Percentiles rank a stretch among this genome's conserved stretches.
phyloP scores from a whole-genome alignment of 129 eudicot genomes.

The Lactuca saligna region DNA sequence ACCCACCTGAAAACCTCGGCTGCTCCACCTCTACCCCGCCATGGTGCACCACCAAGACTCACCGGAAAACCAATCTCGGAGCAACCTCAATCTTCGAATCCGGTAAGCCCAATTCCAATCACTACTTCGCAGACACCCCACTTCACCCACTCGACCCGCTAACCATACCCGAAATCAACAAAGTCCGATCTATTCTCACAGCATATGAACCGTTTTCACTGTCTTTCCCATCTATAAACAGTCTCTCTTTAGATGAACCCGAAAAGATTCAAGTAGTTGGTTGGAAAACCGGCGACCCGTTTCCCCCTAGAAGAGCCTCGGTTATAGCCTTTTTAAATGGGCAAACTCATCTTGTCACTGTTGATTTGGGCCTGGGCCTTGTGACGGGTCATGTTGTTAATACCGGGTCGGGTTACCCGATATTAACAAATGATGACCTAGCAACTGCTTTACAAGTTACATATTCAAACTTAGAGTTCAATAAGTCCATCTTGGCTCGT shows the following conservation, averaged over 20 bases:
- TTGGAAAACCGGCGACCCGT: conserved; percentile 59
- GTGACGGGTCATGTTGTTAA: conserved; percentile 32
- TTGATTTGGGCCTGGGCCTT: conserved; percentile 45
- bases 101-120: conserved; percentile 7
- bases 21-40: conserved; percentile 17
- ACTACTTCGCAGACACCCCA: conserved; percentile 34
- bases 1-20: conserved; percentile 11
- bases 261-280: conserved; percentile 39
- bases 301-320: conserved; percentile 55
- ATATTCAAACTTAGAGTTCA: conserved; percentile 41
- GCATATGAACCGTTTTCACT: conserved; percentile 32
- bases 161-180: conserved; percentile 47
- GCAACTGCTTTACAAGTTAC: conserved; percentile 27
- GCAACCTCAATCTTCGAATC: conserved; percentile 11
- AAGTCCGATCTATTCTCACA: conserved; percentile 39
- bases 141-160: conserved; percentile 67
- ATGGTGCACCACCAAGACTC: conserved; percentile 19
- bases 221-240: conserved; percentile 43
- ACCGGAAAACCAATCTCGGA: conserved; percentile 20
- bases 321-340: conserved; percentile 42
- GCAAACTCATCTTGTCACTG: conserved; percentile 39
- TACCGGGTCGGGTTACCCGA: conserved; percentile 53
- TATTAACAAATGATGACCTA: conserved; percentile 46
- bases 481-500: conserved; percentile 44
- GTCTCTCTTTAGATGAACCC: conserved; percentile 59